These are phyloP conservation scores for Thelephora terrestris DNA, from an alignment of 1,284 basidiomycete genomes.

Conservation along the genomic window DNA sequence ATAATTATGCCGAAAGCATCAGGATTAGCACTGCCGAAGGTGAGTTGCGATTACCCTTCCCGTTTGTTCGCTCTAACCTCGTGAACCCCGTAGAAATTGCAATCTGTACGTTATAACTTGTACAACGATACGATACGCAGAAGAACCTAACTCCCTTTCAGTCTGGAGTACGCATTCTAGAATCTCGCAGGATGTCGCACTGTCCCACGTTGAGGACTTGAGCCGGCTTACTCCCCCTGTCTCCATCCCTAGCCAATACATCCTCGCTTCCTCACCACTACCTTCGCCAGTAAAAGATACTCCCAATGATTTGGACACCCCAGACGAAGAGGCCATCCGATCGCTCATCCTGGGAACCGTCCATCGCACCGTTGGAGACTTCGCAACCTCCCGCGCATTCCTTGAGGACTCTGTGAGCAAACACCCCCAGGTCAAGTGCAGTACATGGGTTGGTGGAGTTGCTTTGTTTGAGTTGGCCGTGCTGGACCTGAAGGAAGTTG, in stretches of 20 bases:
- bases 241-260: constrained; percentile 26
- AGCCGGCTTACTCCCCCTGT: constrained; percentile 35
- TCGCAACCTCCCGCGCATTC: constrained; percentile 32
- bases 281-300: constrained; percentile 2
- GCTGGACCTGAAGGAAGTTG: constrained; percentile 48
- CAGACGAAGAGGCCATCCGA: constrained; percentile 62
- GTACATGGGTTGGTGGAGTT: constrained; percentile 58
- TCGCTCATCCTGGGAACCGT: constrained; percentile 57
- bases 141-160: constrained; percentile 17
- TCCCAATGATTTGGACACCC: constrained; percentile 42
- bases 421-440: constrained; percentile 31
- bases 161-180: constrained; percentile 68
- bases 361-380: constrained; percentile 46
- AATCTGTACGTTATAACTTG: constrained; percentile 37
- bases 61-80: not conserved
- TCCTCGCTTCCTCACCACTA: constrained; percentile 10
- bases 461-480: constrained; percentile 60
- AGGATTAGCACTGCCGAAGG: constrained; percentile 62
- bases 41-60: constrained; percentile 18
- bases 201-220: constrained; percentile 45
- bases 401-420: constrained; percentile 39
- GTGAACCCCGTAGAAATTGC: constrained; percentile 33
- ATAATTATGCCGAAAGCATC: constrained; percentile 40
- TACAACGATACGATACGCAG: not conserved
- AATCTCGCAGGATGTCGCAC: constrained; percentile 38